These are phyloP conservation scores for Umbelopsis isabellina DNA, from an alignment of 192 early-diverging fungal genomes.

Conservation along the genomic window DNA sequence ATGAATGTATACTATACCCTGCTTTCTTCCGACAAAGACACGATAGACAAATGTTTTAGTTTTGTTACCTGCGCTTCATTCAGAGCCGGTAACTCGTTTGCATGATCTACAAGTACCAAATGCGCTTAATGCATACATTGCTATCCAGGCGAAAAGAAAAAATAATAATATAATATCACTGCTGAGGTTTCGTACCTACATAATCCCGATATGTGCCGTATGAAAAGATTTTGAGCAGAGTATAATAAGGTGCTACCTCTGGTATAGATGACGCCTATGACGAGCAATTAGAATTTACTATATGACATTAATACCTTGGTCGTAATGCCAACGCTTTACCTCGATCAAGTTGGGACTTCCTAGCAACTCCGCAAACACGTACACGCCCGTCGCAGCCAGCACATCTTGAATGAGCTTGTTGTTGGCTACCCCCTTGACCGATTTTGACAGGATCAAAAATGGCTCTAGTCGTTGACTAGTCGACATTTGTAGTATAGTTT, in stretches of 20 bases:
- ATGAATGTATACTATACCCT: constrained; percentile 46
- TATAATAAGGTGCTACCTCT: constrained; percentile 53
- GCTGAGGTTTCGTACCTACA: constrained; percentile 49
- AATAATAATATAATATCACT: no score
- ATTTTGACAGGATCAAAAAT: constrained; percentile 75
- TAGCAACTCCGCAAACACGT: constrained; percentile 79
- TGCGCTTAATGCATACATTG: neutral
- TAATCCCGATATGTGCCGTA: constrained; percentile 84
- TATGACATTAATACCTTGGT: neutral
- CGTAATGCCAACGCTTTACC: constrained; percentile 44
- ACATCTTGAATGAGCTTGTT: constrained; percentile 75
- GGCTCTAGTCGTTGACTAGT: constrained; percentile 60
- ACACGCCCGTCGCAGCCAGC: constrained; percentile 69
- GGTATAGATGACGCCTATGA: constrained; percentile 50
- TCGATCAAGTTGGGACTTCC: constrained; percentile 70
- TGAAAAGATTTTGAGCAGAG: constrained; percentile 76
- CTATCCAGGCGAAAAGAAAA: neutral
- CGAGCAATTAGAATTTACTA: no score
- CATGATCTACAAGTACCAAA: constrained; percentile 46
- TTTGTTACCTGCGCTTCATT: constrained; percentile 53
- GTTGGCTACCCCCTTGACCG: constrained; percentile 73
- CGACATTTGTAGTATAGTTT: constrained; percentile 18
- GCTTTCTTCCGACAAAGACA: constrained; percentile 66
- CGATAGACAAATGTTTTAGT: constrained; percentile 78
- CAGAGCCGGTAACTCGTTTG: constrained; percentile 48